A percentile compares a stretch with the other conserved stretches of the same genome.
Evolutionary conservation across 371 early-diverging fungal species (phyloP).

Genomic region (Mucor sp.): DNA sequence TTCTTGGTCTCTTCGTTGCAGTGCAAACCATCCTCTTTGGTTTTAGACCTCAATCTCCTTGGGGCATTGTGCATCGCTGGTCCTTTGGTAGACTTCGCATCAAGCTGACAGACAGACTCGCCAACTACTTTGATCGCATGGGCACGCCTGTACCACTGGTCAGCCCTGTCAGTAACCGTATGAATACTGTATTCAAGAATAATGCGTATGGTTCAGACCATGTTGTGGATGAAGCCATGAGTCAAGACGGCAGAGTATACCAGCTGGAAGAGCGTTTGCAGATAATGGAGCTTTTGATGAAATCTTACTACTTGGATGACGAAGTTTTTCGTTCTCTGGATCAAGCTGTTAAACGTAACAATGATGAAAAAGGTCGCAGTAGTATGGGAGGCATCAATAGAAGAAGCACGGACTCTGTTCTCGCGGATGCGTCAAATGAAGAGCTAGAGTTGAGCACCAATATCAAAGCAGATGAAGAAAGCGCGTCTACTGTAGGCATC

Average conservation of each 20-base stretch:
- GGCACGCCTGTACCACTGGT: constrained; percentile 32
- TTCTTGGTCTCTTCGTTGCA: constrained; percentile 33
- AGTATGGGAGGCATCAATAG: neutral
- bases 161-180: constrained; percentile 31
- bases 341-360: constrained; percentile 17
- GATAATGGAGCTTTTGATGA: constrained; percentile 34
- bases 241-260: constrained; percentile 20
- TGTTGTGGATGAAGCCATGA: neutral
- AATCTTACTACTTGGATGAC: constrained; percentile 41
- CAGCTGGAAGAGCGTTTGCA: constrained; percentile 39
- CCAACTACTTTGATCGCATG: constrained; percentile 19
- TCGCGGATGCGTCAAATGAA: neutral
- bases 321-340: constrained; percentile 35
- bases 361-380: neutral
- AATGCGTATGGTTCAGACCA: neutral
- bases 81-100: constrained; percentile 28
- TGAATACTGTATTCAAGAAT: constrained; percentile 5
- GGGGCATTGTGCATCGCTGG: constrained; percentile 43
- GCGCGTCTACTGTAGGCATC: neutral
- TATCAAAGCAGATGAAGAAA: neutral
- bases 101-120: constrained; percentile 23
- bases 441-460: neutral
- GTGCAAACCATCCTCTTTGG: constrained; percentile 39
- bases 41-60: constrained; percentile 42
- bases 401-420: neutral